These are phyloP conservation scores for Myxozyma mucilagina DNA, from an alignment of 805 yeast genomes.

Conservation along the genomic window DNA sequence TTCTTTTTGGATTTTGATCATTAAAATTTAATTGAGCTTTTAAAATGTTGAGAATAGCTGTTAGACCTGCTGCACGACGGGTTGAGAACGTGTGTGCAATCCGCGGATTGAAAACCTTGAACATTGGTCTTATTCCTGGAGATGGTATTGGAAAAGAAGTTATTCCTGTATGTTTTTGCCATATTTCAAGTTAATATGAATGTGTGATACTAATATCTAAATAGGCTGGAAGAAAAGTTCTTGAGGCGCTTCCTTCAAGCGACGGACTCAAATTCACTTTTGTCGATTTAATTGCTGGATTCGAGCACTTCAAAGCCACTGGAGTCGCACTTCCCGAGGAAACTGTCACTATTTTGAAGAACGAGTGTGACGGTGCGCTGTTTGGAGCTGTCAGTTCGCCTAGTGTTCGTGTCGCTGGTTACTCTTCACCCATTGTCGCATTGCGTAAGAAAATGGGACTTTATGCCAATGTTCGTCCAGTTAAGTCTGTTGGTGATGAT, in stretches of 20 bases:
- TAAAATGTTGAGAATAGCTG: conserved; percentile 6
- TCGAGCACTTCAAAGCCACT: conserved; percentile 88
- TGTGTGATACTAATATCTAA: too few relatives aligned
- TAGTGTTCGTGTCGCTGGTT: conserved; percentile 88
- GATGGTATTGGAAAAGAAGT: conserved; percentile 99
- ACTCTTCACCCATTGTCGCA: conserved; percentile 99
- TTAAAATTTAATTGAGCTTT: not conserved
- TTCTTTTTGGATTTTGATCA: not conserved
- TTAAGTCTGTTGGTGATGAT: conserved; percentile 85
- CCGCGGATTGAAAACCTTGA: conserved; percentile 27
- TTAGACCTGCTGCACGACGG: not conserved
- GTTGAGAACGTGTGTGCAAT: not conserved
- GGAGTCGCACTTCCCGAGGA: conserved; percentile 95
- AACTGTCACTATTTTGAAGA: conserved; percentile 74
- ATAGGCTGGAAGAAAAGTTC: conserved; percentile 75
- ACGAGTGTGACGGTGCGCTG: conserved; percentile 92
- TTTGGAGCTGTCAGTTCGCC: conserved; percentile 98
- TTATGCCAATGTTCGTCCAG: conserved; percentile 97
- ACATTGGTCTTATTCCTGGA: conserved; percentile 81
- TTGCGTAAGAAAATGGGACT: conserved; percentile 91
- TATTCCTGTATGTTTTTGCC: conserved; percentile 60
- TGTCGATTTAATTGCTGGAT: conserved; percentile 88
- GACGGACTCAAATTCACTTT: conserved; percentile 81
- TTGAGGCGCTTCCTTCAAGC: conserved; percentile 77
- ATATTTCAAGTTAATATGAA: not conserved